Conservation (phyloP, 2,329 filamentous ascomycete species). For the Stachybotrys elegans region DNA sequence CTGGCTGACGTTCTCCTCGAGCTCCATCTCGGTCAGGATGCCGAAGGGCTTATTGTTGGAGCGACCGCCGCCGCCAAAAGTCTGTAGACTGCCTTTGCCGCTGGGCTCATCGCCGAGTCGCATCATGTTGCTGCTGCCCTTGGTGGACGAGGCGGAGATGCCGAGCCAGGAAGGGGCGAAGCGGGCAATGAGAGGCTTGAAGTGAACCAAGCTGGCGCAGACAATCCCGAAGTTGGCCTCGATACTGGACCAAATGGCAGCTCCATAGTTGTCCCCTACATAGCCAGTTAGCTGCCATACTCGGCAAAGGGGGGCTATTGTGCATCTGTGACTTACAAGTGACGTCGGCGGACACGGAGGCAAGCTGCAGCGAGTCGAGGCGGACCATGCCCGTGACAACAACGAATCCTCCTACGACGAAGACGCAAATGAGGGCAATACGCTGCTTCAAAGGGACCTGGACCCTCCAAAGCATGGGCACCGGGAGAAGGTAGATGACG, state of each 20-base stretch:
- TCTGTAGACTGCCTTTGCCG: background rate
- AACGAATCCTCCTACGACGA: background rate
- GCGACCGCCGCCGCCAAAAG: background rate
- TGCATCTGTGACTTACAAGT: background rate
- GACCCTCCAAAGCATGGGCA: constrained; percentile 20
- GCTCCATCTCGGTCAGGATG: background rate
- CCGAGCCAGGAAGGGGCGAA: background rate
- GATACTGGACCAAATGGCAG: background rate
- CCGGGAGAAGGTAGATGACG: constrained; percentile 36
- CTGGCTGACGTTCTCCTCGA: background rate
- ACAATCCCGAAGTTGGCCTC: background rate
- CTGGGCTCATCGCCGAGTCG: background rate
- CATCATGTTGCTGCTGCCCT: background rate
- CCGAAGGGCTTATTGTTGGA: background rate
- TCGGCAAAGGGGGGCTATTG: background rate
- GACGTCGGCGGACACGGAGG: background rate
- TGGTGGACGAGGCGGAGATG: background rate
- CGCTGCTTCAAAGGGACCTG: background rate
- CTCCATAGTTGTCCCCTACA: background rate
- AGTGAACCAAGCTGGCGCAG: background rate
- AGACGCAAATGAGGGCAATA: background rate
- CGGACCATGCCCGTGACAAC: background rate
- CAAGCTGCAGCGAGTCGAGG: background rate
- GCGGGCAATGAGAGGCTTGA: background rate
- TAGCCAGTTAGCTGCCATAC: too few species aligned